A percentile compares a stretch with the other conserved stretches of the same genome.
Evolutionary conservation across 1,139 yeast species (phyloP).

Genomic region (Nadsonia starkeyi-henricii): DNA sequence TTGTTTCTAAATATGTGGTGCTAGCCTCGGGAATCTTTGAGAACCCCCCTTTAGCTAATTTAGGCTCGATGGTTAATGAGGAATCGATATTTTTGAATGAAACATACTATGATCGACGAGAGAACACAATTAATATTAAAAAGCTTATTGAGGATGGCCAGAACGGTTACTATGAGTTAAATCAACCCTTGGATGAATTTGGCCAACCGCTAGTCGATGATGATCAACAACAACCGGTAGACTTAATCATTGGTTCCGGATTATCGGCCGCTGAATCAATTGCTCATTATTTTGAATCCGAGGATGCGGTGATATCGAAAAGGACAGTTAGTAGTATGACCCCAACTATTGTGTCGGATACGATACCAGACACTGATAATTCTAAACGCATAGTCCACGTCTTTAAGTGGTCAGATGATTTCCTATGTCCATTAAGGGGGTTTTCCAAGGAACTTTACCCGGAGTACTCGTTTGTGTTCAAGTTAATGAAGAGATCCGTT

Average conservation of each 20-base stretch:
- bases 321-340: too few species aligned
- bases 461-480: conserved; percentile 20
- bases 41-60: conserved; percentile 10
- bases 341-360: not conserved
- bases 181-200: not conserved
- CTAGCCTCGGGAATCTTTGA: conserved; percentile 23
- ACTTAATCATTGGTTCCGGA: conserved; percentile 23
- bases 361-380: conserved; percentile 3
- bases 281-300: not conserved
- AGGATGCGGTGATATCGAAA: too few species aligned
- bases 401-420: conserved; percentile 18
- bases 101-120: not conserved
- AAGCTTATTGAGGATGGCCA: conserved; percentile 3
- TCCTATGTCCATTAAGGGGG: conserved; percentile 18
- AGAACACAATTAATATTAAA: conserved; percentile 1
- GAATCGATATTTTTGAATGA: conserved; percentile 2
- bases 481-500: conserved; percentile 15
- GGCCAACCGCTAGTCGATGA: not conserved
- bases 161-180: conserved; percentile 4
- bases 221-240: conserved; percentile 7
- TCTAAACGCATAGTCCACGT: conserved; percentile 15
- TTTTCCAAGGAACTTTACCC: conserved; percentile 23
- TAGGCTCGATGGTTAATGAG: conserved; percentile 1
- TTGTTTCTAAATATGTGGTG: conserved; percentile 13
- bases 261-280: conserved; percentile 26